Evolutionary conservation across 495 filamentous ascomycete species (phyloP), one percentile per base, ranked within the genome.

Genomic region (Lasiosphaeriaceae sp.): DNA sequence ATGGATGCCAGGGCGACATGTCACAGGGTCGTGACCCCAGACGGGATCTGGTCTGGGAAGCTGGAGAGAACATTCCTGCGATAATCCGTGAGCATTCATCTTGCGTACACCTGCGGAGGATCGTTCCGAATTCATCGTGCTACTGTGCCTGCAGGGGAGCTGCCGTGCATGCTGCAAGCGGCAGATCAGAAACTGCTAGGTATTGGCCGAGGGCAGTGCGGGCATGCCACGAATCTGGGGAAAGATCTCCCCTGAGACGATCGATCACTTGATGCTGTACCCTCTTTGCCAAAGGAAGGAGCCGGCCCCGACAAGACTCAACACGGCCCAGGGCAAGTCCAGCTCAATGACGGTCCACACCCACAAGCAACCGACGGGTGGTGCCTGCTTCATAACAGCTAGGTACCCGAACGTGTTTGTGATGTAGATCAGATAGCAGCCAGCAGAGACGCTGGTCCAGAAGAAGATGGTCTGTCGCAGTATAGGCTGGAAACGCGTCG

Each of bases 321-420:
- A 67, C 8, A 85, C 66, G 1, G 90, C 88, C 50, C 79, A 84
- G 2, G 78, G 69, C 52, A 95, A 75, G n/a, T 87, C 74, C 74
- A 97, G 82, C 72, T 98, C 94, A 47, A 96, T 75, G 34, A 96
- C 85, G 17, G 86, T 86, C 94, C 93, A 98, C 14, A 98, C 83
- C 93, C 93, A 96, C 19, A 97, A 68, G 16, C 89, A 91, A 1
- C 91, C 95, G n/a, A 96, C 68, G 20, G 90, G 84, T 20, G 94
- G 94, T 0, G 91, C 89, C 54, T 82, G 85, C 75, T 96, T 95
- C 94, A 98, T 93, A 2, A 96, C 85, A 11, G 85, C 89, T 66
- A 90, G 86, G 63, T 96, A 96, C 0, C 85, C 83, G 52, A 84
- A 80, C 26, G 72, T 78, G 65, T 96, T 98, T 4, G 88, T 90